Evolutionary conservation across 2,329 filamentous ascomycete species (phyloP).

Genomic region (Penicillium sp.): DNA sequence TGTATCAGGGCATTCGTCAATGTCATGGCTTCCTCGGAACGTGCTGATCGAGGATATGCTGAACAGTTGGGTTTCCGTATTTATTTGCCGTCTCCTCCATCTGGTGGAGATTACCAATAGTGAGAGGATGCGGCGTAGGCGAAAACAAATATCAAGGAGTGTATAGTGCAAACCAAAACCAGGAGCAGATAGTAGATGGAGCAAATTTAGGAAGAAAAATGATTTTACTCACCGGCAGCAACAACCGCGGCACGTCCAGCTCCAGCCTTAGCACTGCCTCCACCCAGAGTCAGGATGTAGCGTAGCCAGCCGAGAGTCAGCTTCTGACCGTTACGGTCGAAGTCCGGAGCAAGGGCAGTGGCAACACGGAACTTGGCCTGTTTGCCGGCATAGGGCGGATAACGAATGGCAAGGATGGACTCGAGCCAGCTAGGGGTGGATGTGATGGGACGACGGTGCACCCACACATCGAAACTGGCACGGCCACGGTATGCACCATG

Average conservation of each 20-base stretch:
- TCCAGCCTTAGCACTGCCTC: constrained; percentile 39
- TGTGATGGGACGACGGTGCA: constrained; percentile 58
- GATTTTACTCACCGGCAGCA: constrained; percentile 41
- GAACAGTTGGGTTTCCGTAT: no score
- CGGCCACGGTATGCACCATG: constrained; percentile 74
- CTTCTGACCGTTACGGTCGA: constrained; percentile 56
- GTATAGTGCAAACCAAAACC: constrained; percentile 1
- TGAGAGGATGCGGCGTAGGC: constrained; percentile 8
- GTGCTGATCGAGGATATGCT: no score
- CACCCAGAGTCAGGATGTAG: constrained; percentile 42
- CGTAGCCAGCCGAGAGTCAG: constrained; percentile 40
- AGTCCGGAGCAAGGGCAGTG: constrained; percentile 55
- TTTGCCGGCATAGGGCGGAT: constrained; percentile 61
- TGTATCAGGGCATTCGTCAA: no score
- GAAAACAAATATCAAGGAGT: neutral
- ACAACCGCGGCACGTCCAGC: constrained; percentile 36
- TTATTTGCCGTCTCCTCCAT: constrained; percentile 12
- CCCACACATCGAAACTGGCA: constrained; percentile 63
- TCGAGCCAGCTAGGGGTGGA: constrained; percentile 62
- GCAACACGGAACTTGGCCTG: constrained; percentile 51
- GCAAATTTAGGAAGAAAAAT: constrained; percentile 1
- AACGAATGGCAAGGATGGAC: constrained; percentile 54
- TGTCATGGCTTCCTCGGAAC: no score
- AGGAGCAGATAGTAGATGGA: constrained; percentile 4
- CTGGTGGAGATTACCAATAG: constrained; percentile 7